Base-by-base conservation (phyloP, 768 basidiomycete species). In the Lentinula sp. region DNA sequence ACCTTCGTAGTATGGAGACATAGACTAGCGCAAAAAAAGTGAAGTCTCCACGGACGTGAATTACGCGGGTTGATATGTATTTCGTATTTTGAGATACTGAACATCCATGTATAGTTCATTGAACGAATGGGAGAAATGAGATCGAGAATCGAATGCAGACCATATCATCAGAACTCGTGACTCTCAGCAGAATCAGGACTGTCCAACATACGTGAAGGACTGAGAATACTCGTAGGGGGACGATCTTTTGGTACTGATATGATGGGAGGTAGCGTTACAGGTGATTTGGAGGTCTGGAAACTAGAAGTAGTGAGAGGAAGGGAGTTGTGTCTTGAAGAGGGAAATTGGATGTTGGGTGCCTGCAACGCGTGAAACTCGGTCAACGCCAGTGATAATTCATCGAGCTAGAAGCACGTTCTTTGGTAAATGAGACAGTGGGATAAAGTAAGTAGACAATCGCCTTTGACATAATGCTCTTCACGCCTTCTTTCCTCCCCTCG, bases 381-480 rank as follows among this genome's bases (percentile, higher is more conserved):
- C 23, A 83, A 72, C 1, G 79, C 76, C 62, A 74, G 75, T 2
- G 81, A 81, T 4, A 89, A 76, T 20, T 85, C 80, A 65, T 83
- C 85, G 33, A 89, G 74, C 87, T 88, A 64, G 43, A 32, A 33
- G 57, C 60, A n/a, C 35, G 42, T 49, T 56, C n/a, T 60, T 60
- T 60, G 41, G 36, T 59, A 46, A n/a, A 23, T 59, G 57, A n/a
- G 43, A 56, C 54, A 49, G 36, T 35, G 35, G 43, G 56, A 46
- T 43, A 23, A 43, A 61, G n/a, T 46, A 46, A 46, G 53, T 50
- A 20, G 9, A 48, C 57, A 54, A 73, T 41, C 62, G 88, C 90
- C 80, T 90, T 90, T 70, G 69, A 70, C 90, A 92, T 91, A 36
- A 93, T 87, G 35, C 77, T 80, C 57, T 83, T 80, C 18, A 91